Base-by-base conservation (phyloP, 768 basidiomycete genomes). In the Panus rudis region DNA sequence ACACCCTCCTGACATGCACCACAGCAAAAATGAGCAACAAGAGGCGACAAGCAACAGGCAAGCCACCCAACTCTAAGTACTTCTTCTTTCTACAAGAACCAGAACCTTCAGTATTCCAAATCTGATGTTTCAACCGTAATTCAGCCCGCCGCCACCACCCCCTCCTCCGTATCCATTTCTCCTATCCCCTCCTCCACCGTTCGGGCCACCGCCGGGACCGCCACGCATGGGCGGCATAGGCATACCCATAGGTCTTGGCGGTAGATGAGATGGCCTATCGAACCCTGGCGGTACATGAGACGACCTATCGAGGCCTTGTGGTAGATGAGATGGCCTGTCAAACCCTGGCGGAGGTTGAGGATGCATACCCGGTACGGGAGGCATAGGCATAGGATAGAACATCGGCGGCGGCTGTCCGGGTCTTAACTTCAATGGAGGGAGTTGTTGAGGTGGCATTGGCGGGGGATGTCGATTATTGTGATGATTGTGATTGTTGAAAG, bases 91-190 rank as follows among this genome's bases (percentile, higher is more conserved):
- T n/a, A n/a, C n/a, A n/a, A n/a, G n/a, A n/a, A n/a, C n/a, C n/a
- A n/a, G n/a, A n/a, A n/a, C n/a, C n/a, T n/a, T n/a, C n/a, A n/a
- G n/a, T n/a, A n/a, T n/a, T n/a, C n/a, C n/a, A n/a, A n/a, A n/a
- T n/a, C n/a, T n/a, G n/a, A n/a, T n/a, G n/a, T n/a, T n/a, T 58
- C 45, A 63, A 42, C 60, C 61, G 37, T 63, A 63, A 48, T 63
- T 63, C 28, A 63, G 52, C 27, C 51, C 58, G 6, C 49, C 52
- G 7, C 50, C 48, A 43, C 51, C 40, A n/a, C 47, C 47, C 16
- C 50, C 46, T 8, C 52, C 51, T 24, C 42, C 23, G 14, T 48
- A 46, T 11, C 48, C 37, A 24, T 32, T n/a, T 2, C 27, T 39
- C 20, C 20, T 6, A 8, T 22, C 11, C n/a, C 17, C 24, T 23